Base-by-base conservation (phyloP, 1,139 yeast genomes). In the Yamadazyma diddensiae region DNA sequence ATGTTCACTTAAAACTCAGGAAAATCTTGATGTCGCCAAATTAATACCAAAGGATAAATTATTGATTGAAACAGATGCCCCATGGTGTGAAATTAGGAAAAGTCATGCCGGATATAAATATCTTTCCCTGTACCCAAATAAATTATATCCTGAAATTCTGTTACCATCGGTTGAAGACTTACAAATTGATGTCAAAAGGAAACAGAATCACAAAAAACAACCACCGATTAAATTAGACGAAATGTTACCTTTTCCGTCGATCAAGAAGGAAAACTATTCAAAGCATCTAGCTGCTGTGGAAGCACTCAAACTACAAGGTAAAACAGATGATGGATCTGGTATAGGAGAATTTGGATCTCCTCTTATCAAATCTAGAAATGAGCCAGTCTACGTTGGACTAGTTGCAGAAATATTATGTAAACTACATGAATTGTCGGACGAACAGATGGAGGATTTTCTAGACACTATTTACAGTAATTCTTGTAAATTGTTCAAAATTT, bases 81-180 rank as follows among this genome's bases (percentile, higher is more conserved):
- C 99, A 1, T 92, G 98, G 98, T 92, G 99, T 61, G 97, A 90
- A 50, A 77, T 92, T 26, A 70, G 94, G 36, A 84, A 78, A 42
- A 72, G 94, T 6, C 96, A 87, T 53, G 88, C 90, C 3, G 75
- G 94, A 12, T 78, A 75, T 55, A 62, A 74, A 42, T 72, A 62
- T 42, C 50, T 84, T 17, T 56, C 76, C 0, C 51, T 63, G 5
- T 73, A 77, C 38, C 85, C 85, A 2, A 77, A 73, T 47, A 59
- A 53, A 15, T 76, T 65, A 37, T 78, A 76, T 42, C 85, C 85
- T 1, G 56, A 61, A 30, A 34, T 65, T 4, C 34, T 21, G 35
- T 23, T 28, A n/a, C 6, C 6, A 15, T 13, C 15, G 6, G 7
- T 12, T 21, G 18, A 19, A 27, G 22, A 9, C 3, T 7, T 11